Conservation (phyloP, 2,329 filamentous ascomycete species). For the Colletotrichum sp. region DNA sequence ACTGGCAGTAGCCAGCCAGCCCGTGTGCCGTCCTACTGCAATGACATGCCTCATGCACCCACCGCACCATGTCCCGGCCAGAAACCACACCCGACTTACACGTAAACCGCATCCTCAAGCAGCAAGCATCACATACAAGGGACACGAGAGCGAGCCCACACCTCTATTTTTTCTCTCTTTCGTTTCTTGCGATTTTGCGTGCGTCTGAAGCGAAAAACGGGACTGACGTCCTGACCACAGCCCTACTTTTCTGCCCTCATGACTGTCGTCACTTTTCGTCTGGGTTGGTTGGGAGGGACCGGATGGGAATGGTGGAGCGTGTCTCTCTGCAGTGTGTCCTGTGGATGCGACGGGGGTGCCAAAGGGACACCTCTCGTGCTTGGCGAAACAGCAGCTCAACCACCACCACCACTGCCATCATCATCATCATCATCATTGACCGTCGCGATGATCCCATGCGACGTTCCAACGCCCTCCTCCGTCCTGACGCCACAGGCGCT, state of each 20-base stretch:
- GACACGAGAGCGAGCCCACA: neutral
- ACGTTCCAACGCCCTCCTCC: neutral
- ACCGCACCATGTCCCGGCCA: neutral
- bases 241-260: slow-evolving; percentile 10
- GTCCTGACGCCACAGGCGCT: neutral
- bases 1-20: neutral
- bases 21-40: neutral
- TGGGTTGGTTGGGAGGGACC: neutral
- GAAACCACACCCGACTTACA: neutral
- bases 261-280: neutral
- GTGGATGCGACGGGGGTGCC: neutral
- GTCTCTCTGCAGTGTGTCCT: neutral
- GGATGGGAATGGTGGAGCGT: neutral
- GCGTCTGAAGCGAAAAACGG: neutral
- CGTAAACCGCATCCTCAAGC: neutral
- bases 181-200: neutral
- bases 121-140: neutral
- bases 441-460: neutral
- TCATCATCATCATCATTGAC: neutral
- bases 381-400: neutral
- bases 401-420: neutral
- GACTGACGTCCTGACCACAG: neutral
- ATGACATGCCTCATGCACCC: slow-evolving; percentile 9
- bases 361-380: neutral
- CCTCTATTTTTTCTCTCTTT: neutral